Percentiles rank a stretch among this genome's conserved stretches.
These are phyloP conservation scores for Aspergillus aculeatinus DNA, from an alignment of 2,329 filamentous ascomycete species.

Conservation along the genomic window DNA sequence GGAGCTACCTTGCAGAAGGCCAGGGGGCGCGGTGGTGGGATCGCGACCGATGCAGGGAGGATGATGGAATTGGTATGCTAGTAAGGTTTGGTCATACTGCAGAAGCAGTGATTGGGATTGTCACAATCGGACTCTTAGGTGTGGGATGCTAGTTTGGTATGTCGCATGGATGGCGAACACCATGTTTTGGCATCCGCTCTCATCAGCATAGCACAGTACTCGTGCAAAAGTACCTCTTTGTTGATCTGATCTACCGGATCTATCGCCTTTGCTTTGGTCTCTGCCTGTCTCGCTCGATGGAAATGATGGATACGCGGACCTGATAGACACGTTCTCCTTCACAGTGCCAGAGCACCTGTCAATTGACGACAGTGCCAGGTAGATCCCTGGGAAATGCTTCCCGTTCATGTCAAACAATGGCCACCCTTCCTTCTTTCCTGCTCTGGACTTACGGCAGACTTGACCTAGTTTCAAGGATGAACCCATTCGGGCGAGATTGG, in stretches of 20 bases:
- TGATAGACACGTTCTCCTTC: neutral
- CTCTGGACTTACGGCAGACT: neutral
- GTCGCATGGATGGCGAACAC: neutral
- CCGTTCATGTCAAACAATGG: neutral
- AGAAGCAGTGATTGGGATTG: neutral
- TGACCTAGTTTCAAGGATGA: neutral
- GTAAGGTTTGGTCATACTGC: neutral
- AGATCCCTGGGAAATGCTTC: neutral
- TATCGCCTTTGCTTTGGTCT: neutral
- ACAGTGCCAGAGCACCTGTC: neutral
- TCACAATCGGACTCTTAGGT: neutral
- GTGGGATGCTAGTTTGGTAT: neutral
- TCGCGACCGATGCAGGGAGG: conserved; percentile 11
- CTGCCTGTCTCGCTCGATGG: neutral
- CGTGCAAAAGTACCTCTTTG: neutral
- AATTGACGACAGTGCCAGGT: neutral
- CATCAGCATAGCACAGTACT: too few species aligned
- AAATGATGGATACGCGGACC: neutral
- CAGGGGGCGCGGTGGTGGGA: neutral
- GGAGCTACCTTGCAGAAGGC: conserved; percentile 15
- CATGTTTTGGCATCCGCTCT: too few species aligned
- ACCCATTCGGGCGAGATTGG: neutral
- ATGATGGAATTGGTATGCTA: neutral
- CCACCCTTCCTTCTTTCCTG: neutral
- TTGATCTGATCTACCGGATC: neutral